Evolutionary conservation across 441 rosid species (phyloP), one percentile per base, ranked within the genome.

Genomic region (Populus hybrid): DNA sequence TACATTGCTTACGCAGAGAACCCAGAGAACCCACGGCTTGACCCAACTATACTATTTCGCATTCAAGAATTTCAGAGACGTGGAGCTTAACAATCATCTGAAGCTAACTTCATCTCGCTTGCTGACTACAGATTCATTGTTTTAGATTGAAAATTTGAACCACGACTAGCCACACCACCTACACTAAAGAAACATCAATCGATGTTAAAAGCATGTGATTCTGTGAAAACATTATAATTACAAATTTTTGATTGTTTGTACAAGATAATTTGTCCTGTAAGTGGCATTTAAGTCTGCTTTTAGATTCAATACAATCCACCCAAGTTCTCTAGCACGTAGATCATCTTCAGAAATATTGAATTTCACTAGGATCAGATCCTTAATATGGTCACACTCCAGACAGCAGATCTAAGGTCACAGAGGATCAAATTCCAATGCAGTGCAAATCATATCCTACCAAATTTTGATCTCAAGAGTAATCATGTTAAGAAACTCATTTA

Each of bases 1-100:
- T 95, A 92, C 67, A 88, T 90, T 36, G 93, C 93, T 72, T 95
- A 92, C 26, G 85, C 93, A 18, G 98, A 93, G 86, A 89, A 90
- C 80, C 92, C 97, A 36, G 85, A 83, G 46, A 84, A 73, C 78
- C 75, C 46, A 34, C 79, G 85, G 16, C 88, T 91, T 24, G 93
- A 93, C 36, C 59, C 80, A 6, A 90, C 93, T 0, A 87, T 94
- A 82, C 92, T 92, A 14, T 71, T 11, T 75, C 91, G 98, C 23
- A 81, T 95, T 28, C 85, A 87, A 73, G 88, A 91, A 79, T 86
- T 95, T 79, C 91, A 82, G 78, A 88, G 93, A 80, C 68, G 83
- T 24, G 88, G 82, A 75, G 88, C 61, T 77, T 83, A 59, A 77
- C 75, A 46, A n/a, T 72, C 38, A 21, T 30, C 32, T 30, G 4